phyloP scores from a whole-genome alignment of 768 basidiomycete species.

The Calocybe cyanea region DNA sequence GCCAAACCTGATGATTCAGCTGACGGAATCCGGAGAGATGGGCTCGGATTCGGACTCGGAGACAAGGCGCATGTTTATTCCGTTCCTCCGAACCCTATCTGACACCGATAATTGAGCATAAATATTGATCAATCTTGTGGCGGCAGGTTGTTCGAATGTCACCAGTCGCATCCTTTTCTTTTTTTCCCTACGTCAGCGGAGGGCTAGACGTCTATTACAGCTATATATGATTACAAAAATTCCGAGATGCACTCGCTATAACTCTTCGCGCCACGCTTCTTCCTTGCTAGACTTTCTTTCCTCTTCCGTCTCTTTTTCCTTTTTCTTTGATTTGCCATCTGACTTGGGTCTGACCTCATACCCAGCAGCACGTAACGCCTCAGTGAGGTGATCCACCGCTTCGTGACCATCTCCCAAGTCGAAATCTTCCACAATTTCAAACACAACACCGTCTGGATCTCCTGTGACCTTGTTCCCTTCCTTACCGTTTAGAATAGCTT shows the following conservation, averaged over 20 bases:
- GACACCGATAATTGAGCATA: no score
- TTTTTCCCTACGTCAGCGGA: no score
- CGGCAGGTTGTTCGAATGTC: no score
- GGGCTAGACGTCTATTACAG: slow-evolving; percentile 6
- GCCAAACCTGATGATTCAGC: no score
- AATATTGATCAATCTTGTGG: no score
- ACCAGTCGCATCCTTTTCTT: no score
- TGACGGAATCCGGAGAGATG: no score
- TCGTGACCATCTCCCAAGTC: slow-evolving; percentile 33
- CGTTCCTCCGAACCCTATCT: no score
- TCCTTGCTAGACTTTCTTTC: slow-evolving; percentile 4
- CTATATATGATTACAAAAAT: neutral
- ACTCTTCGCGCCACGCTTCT: slow-evolving; percentile 14
- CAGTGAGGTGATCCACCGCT: slow-evolving; percentile 41
- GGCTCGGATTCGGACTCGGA: no score
- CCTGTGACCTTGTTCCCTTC: slow-evolving; percentile 33
- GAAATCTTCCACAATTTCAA: slow-evolving; percentile 43
- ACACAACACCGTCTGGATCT: slow-evolving; percentile 34
- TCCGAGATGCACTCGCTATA: slow-evolving; percentile 4
- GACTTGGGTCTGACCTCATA: slow-evolving; percentile 38
- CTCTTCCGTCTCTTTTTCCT: slow-evolving; percentile 16
- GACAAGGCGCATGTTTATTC: no score
- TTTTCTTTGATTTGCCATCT: slow-evolving; percentile 28
- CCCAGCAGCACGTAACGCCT: slow-evolving; percentile 51
- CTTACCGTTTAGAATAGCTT: slow-evolving; percentile 29